phyloP scores from a whole-genome alignment of 805 yeast genomes.

The Ogataea allantospora region DNA sequence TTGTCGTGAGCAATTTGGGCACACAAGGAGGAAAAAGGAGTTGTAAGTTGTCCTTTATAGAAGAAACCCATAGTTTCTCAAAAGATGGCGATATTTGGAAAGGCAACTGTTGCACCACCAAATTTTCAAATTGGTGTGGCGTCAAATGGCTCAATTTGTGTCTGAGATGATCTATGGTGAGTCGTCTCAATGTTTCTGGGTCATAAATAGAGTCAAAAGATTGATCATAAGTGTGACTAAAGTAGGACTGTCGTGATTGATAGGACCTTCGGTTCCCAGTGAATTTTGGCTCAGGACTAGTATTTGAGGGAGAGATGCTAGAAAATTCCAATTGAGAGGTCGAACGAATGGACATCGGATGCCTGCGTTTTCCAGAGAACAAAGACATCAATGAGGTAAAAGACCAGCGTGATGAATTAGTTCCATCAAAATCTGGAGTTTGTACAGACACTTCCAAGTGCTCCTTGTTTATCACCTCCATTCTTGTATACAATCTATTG shows the following conservation, averaged over 20 bases:
- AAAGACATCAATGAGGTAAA: neutral
- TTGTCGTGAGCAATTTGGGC: slow-evolving; percentile 9
- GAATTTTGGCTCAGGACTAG: too few species aligned
- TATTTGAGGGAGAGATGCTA: neutral
- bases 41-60: neutral
- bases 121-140: slow-evolving; percentile 5
- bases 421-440: neutral
- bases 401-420: neutral
- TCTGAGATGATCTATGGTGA: slow-evolving; percentile 14
- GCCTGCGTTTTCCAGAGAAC: neutral
- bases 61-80: neutral
- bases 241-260: neutral
- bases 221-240: slow-evolving; percentile 4
- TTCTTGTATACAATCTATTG: neutral
- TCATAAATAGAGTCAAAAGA: slow-evolving; percentile 3
- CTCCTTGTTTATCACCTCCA: neutral
- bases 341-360: neutral
- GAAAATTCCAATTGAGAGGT: slow-evolving; percentile 1
- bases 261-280: too few species aligned
- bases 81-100: slow-evolving; percentile 14
- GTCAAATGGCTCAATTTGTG: slow-evolving; percentile 8
- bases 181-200: slow-evolving; percentile 7
- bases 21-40: slow-evolving; percentile 8
- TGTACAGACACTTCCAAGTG: neutral
- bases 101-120: slow-evolving; percentile 14